Base-by-base conservation (phyloP, 2,329 filamentous ascomycete species). In the Didymella lethalis region DNA sequence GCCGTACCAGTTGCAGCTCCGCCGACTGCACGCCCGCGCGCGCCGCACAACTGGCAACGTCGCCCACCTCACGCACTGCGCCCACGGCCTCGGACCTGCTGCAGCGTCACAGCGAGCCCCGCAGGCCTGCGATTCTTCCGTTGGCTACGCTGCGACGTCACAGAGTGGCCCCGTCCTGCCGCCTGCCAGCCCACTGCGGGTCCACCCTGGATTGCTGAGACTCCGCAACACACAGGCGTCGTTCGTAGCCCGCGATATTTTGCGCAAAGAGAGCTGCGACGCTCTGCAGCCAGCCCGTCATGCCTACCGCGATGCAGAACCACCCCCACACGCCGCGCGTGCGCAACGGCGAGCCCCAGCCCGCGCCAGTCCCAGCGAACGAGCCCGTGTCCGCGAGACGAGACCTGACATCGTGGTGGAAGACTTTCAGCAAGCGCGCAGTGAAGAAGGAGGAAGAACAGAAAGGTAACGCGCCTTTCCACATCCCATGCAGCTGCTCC, bases 361-460 rank as follows among this genome's bases (percentile, higher is more conserved):
- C 74, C 38, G 75, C 69, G 64, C 76, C 79, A 57, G 77, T 74
- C 78, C 80, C 75, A 75, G 84, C 75, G 57, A 78, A 83, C 57
- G 82, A 85, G 70, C 92, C 91, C 41, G 91, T 91, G 54, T 92
- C 92, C 29, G 92, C 88, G 66, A 96, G 90, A 81, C 88, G 92
- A 76, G 93, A 97, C 76, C 83, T 98, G 68, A 90, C 93, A 69
- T 96, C 91, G 60, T 99, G 95, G 95, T 98, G 95, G 95, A 97
- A 93, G 79, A 88, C 89, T 71, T 98, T 99, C 81, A 95, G 73
- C 68, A 78, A 95, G 80, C 86, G 79, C 59, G 78, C 83, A 64
- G 81, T 83, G 52, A 86, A 87, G 73, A 86, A 85, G 70, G 83
- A 86, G 62, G 86, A 88, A 63, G 83, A 85, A 59, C 57, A 54